These are phyloP conservation scores for Secale cereale DNA, from an alignment of 176 grass and related monocot genomes.

Conservation along the genomic window DNA sequence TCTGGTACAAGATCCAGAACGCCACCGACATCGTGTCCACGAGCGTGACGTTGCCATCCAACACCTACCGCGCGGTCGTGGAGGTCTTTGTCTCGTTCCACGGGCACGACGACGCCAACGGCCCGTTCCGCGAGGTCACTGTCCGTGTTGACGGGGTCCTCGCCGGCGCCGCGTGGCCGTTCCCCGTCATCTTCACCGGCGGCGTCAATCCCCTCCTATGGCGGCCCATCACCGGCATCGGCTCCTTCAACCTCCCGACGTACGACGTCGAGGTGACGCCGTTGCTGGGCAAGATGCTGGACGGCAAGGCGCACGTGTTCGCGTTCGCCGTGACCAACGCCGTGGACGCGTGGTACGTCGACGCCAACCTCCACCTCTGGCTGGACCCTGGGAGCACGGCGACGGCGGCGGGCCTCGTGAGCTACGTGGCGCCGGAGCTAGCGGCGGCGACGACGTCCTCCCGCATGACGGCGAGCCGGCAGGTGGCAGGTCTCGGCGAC, in stretches of 20 bases:
- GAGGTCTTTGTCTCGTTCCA: conserved; percentile 78
- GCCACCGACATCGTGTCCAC: conserved; percentile 46
- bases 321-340: background rate
- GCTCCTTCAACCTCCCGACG: conserved; percentile 20
- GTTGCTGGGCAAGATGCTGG: conserved; percentile 56
- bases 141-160: conserved; percentile 53
- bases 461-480: background rate
- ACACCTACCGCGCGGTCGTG: conserved; percentile 66
- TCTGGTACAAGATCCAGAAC: conserved; percentile 70
- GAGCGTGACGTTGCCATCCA: conserved; percentile 39
- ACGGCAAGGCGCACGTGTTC: background rate
- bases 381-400: background rate
- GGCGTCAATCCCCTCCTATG: conserved; percentile 77
- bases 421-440: background rate
- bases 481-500: background rate
- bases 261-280: conserved; percentile 85
- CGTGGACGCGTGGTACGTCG: background rate
- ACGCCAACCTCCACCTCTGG: background rate
- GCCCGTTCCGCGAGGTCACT: conserved; percentile 77
- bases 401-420: background rate
- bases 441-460: too few relatives aligned
- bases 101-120: conserved; percentile 46
- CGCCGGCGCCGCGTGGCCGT: conserved; percentile 73
- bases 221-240: conserved; percentile 76
- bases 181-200: conserved; percentile 82